Conservation (phyloP, 2,329 filamentous ascomycete genomes). For the Cytospora paraplurivora region DNA sequence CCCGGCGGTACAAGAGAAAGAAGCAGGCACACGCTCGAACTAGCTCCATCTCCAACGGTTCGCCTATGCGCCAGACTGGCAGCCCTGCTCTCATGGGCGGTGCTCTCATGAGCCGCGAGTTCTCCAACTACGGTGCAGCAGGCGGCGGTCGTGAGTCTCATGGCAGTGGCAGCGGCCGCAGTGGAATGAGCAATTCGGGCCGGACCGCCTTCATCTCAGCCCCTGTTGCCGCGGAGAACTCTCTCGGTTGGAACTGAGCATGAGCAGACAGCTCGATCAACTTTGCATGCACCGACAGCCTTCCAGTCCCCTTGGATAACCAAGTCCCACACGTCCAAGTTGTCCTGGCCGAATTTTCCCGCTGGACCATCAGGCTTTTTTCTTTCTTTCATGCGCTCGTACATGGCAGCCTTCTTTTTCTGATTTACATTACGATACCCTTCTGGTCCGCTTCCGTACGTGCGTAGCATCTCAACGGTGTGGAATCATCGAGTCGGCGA, state of each 20-base stretch:
- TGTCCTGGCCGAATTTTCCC: constrained; percentile 20
- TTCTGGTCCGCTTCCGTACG: constrained; percentile 39
- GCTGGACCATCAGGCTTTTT: constrained; percentile 30
- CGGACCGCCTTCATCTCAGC: constrained; percentile 75
- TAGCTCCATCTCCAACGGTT: constrained; percentile 67
- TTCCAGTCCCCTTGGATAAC: not conserved
- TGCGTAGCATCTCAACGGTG: constrained; percentile 35
- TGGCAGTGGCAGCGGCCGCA: constrained; percentile 62
- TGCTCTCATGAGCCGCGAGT: constrained; percentile 60
- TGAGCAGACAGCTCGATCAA: constrained; percentile 1
- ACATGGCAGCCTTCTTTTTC: constrained; percentile 32
- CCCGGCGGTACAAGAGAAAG: constrained; percentile 86
- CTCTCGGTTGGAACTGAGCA: constrained; percentile 86
- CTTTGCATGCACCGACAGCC: not conserved
- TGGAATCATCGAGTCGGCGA: constrained; percentile 32
- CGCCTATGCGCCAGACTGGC: constrained; percentile 57
- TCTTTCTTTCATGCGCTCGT: constrained; percentile 32
- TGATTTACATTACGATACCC: constrained; percentile 47
- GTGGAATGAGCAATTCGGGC: constrained; percentile 55
- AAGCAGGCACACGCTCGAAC: constrained; percentile 74
- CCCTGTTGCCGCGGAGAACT: constrained; percentile 91
- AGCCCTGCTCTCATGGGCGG: constrained; percentile 72
- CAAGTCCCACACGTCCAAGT: not conserved
- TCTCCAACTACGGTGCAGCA: constrained; percentile 56
- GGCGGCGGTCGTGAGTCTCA: constrained; percentile 59